Conservation (phyloP, 371 early-diverging fungal genomes). For the Cokeromyces recurvatus region DNA sequence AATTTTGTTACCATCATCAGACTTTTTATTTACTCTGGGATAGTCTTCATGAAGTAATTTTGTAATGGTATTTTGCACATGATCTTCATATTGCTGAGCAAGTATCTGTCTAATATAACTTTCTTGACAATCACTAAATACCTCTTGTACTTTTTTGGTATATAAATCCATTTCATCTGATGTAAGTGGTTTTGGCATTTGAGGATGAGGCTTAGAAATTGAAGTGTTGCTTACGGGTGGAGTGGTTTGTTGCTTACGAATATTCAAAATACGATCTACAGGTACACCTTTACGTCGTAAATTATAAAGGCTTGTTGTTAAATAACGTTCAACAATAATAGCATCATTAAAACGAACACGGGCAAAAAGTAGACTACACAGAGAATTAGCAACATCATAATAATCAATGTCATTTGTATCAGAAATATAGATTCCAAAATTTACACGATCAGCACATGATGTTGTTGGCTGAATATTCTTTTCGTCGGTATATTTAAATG, state of each 20-base stretch:
- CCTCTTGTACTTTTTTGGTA: constrained; percentile 44
- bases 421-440: constrained; percentile 60
- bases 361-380: constrained; percentile 57
- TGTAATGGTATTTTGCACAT: constrained; percentile 58
- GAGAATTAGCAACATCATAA: constrained; percentile 74
- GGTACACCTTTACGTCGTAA: constrained; percentile 78
- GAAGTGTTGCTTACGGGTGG: neutral
- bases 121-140: constrained; percentile 71
- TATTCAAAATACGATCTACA: constrained; percentile 81
- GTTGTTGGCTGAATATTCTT: constrained; percentile 61
- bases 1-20: constrained; percentile 1
- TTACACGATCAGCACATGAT: constrained; percentile 55
- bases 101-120: constrained; percentile 54
- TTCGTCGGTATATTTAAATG: constrained; percentile 56
- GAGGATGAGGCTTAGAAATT: constrained; percentile 9
- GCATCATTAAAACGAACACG: constrained; percentile 64
- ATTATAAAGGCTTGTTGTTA: constrained; percentile 58
- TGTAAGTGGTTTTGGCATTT: constrained; percentile 11
- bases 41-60: constrained; percentile 59
- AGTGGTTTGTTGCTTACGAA: constrained; percentile 35
- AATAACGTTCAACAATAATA: constrained; percentile 58
- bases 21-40: constrained; percentile 25
- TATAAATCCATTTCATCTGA: constrained; percentile 31
- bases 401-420: constrained; percentile 61
- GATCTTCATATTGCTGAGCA: constrained; percentile 48